Evolutionary conservation across 2,329 filamentous ascomycete genomes (phyloP).

Genomic region (Coleophoma cylindrospora): DNA sequence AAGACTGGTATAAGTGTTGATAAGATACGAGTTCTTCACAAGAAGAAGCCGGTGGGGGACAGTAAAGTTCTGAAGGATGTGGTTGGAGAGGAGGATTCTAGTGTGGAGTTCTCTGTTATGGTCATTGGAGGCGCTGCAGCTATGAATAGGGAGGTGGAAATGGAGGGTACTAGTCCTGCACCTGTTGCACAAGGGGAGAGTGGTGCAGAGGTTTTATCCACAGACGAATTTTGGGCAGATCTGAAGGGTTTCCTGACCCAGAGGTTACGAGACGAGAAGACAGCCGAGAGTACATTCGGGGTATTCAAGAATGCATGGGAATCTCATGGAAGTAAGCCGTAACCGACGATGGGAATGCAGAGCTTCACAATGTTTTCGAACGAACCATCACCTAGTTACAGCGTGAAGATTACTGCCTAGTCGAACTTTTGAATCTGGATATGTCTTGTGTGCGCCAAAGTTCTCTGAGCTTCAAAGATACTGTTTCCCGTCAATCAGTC

Average conservation of each 20-base stretch:
- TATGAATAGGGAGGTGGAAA: slow-evolving; percentile 32
- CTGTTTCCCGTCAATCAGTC: slow-evolving; percentile 6
- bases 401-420: neutral
- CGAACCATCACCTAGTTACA: neutral
- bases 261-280: slow-evolving; percentile 65
- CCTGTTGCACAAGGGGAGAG: slow-evolving; percentile 46
- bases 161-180: slow-evolving; percentile 24
- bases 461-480: neutral
- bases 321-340: slow-evolving; percentile 3
- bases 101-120: slow-evolving; percentile 81
- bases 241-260: slow-evolving; percentile 75
- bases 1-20: slow-evolving; percentile 60
- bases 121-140: slow-evolving; percentile 66
- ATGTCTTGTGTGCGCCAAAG: slow-evolving; percentile 8
- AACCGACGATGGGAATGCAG: no score
- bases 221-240: slow-evolving; percentile 81
- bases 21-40: slow-evolving; percentile 81
- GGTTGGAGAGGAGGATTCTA: slow-evolving; percentile 48
- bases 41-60: slow-evolving; percentile 81
- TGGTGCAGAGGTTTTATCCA: slow-evolving; percentile 55
- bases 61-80: slow-evolving; percentile 74
- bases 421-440: slow-evolving; percentile 15
- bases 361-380: no score
- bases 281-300: slow-evolving; percentile 57
- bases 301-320: slow-evolving; percentile 72